A percentile compares a stretch with the other conserved stretches of the same genome.
Conservation (phyloP, 2,329 filamentous ascomycete species). For the Mollisia scopiformis region DNA sequence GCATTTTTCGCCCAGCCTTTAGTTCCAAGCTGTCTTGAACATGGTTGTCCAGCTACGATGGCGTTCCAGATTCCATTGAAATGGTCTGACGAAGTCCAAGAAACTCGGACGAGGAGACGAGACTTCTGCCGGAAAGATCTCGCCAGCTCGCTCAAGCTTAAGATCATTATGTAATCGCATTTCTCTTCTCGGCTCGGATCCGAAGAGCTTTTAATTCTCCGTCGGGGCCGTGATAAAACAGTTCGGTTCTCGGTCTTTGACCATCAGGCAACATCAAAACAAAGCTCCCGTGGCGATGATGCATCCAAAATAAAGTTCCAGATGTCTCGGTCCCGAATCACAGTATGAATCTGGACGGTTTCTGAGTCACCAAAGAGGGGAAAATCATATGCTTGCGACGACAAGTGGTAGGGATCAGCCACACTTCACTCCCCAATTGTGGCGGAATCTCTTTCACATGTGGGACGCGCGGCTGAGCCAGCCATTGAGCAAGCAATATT, state of each 20-base stretch:
- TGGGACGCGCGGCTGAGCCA: conserved; percentile 15
- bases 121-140: background rate
- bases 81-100: background rate
- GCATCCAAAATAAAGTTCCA: background rate
- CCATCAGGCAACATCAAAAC: background rate
- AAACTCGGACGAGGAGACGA: background rate
- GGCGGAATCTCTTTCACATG: conserved; percentile 14
- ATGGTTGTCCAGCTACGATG: background rate
- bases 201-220: background rate
- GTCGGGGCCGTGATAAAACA: too few species aligned
- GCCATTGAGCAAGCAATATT: conserved; percentile 13
- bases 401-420: conserved; percentile 23
- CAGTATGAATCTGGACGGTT: background rate
- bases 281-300: background rate
- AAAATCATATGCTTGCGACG: conserved; percentile 24
- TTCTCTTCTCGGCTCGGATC: background rate
- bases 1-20: conserved; percentile 19
- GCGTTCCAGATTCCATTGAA: background rate
- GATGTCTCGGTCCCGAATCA: conserved; percentile 13
- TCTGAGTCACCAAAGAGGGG: conserved; percentile 15
- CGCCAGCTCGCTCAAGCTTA: too few species aligned
- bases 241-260: background rate
- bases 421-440: conserved; percentile 15
- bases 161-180: background rate
- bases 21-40: background rate